phyloP scores from a whole-genome alignment of 306 rosid species.

The Vicia sativa region DNA sequence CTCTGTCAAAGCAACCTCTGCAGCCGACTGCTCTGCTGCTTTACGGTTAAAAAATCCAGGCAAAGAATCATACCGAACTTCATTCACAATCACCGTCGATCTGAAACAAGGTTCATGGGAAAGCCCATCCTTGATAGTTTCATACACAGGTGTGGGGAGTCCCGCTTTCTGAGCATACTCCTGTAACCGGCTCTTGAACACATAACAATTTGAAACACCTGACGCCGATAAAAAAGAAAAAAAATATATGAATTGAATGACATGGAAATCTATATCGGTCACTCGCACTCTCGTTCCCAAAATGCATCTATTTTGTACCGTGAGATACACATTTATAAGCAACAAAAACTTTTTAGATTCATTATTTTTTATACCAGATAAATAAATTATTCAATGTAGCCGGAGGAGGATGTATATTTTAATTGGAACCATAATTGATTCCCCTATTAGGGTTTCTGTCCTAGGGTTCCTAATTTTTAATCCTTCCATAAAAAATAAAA shows the following conservation, averaged over 20 bases:
- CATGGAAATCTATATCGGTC: background rate
- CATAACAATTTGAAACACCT: conserved; percentile 94
- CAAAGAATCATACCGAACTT: conserved; percentile 68
- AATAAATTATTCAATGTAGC: too few species aligned
- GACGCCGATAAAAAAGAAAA: conserved; percentile 23
- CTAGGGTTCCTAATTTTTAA: background rate
- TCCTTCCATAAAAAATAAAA: background rate
- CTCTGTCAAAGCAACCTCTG: conserved; percentile 86
- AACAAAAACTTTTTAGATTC: too few species aligned
- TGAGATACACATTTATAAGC: too few species aligned
- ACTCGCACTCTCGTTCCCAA: too few species aligned
- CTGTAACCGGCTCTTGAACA: conserved; percentile 88
- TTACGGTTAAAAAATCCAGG: conserved; percentile 82
- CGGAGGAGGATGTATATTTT: too few species aligned
- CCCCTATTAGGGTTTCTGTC: background rate
- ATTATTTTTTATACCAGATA: too few species aligned
- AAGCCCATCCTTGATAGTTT: conserved; percentile 89
- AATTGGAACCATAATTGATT: too few species aligned
- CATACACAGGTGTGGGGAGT: conserved; percentile 82
- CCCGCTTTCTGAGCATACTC: conserved; percentile 92
- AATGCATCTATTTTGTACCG: too few species aligned
- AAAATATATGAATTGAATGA: background rate
- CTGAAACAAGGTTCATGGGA: conserved; percentile 86
- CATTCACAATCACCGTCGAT: conserved; percentile 70
- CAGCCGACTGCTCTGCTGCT: conserved; percentile 95